Percentiles rank a stretch among this genome's conserved stretches.
Evolutionary conservation across 148 eudicot species (phyloP).

Genomic region (Mesembryanthemum crystallinum): DNA sequence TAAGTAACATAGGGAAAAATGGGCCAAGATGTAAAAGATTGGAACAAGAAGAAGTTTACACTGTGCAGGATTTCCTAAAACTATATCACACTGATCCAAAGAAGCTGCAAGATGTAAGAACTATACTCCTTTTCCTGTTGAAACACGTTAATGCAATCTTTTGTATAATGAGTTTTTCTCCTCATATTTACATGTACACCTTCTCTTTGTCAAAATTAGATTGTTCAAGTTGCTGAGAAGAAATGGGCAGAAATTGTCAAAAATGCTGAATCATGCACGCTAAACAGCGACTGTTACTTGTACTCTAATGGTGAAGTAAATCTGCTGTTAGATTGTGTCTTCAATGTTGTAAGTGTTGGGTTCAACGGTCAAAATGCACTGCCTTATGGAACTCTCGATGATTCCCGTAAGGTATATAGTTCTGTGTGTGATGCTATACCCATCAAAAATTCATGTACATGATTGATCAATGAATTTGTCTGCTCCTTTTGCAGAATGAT

Average conservation of each 20-base stretch:
- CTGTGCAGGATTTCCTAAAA: conserved; percentile 34
- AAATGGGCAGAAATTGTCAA: conserved; percentile 43
- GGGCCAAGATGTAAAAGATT: conserved; percentile 22
- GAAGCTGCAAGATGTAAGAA: conserved; percentile 11
- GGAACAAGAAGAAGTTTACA: conserved; percentile 9
- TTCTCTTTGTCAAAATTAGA: conserved; percentile 29
- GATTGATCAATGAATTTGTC: neutral
- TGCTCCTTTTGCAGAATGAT: conserved; percentile 35
- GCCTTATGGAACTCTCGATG: conserved; percentile 30
- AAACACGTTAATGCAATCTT: neutral
- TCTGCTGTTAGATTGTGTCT: conserved; percentile 46
- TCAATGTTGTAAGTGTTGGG: conserved; percentile 36
- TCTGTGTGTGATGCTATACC: too few species aligned
- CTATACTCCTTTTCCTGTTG: neutral
- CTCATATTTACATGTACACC: neutral
- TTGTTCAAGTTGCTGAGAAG: conserved; percentile 43
- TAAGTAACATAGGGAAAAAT: conserved; percentile 21
- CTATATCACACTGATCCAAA: conserved; percentile 18
- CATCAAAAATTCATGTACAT: too few species aligned
- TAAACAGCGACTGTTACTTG: conserved; percentile 30
- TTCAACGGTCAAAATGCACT: conserved; percentile 38
- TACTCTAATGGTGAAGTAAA: conserved; percentile 29
- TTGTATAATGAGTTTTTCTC: neutral
- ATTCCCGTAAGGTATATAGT: conserved; percentile 41
- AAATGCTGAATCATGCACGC: conserved; percentile 52